Percentiles rank a stretch among this genome's conserved stretches.
Evolutionary conservation across 2,329 filamentous ascomycete genomes (phyloP).

Genomic region (Cladosporium sp.): DNA sequence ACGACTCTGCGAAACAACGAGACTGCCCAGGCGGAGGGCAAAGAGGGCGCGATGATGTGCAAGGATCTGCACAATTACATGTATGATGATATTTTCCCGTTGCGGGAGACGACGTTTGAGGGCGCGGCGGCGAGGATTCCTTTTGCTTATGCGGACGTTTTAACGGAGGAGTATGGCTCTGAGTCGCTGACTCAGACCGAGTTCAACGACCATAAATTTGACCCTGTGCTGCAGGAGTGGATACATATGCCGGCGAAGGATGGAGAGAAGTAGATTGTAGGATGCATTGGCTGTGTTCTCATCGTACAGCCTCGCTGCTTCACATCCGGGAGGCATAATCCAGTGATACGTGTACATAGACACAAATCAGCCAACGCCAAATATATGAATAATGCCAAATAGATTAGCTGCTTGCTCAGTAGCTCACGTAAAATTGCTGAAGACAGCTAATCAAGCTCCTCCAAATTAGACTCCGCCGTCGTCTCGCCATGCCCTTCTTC

Average conservation of each 20-base stretch:
- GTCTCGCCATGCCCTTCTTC: not conserved
- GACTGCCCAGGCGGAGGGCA: conserved; percentile 35
- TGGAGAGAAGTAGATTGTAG: not conserved
- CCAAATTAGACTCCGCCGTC: not conserved
- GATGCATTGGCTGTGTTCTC: no score
- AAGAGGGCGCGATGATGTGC: conserved; percentile 46
- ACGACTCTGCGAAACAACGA: conserved; percentile 51
- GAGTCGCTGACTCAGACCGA: conserved; percentile 44
- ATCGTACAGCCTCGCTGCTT: no score
- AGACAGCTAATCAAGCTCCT: not conserved
- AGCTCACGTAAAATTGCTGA: no score
- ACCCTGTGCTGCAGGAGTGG: conserved; percentile 31
- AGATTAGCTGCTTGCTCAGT: no score
- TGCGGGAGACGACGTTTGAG: conserved; percentile 54
- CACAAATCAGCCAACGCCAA: no score
- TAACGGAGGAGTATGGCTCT: conserved; percentile 53
- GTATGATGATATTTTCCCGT: conserved; percentile 53
- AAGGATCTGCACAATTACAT: conserved; percentile 56
- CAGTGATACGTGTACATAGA: no score
- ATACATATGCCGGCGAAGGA: conserved; percentile 16
- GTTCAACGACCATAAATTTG: conserved; percentile 43
- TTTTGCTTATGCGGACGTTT: conserved; percentile 51
- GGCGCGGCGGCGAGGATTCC: conserved; percentile 51
- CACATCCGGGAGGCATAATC: no score
- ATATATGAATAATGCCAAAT: no score